A percentile compares a stretch with the other conserved stretches of the same genome.
phyloP scores from a whole-genome alignment of 805 yeast species.

The Wickerhamiella occidentalis region DNA sequence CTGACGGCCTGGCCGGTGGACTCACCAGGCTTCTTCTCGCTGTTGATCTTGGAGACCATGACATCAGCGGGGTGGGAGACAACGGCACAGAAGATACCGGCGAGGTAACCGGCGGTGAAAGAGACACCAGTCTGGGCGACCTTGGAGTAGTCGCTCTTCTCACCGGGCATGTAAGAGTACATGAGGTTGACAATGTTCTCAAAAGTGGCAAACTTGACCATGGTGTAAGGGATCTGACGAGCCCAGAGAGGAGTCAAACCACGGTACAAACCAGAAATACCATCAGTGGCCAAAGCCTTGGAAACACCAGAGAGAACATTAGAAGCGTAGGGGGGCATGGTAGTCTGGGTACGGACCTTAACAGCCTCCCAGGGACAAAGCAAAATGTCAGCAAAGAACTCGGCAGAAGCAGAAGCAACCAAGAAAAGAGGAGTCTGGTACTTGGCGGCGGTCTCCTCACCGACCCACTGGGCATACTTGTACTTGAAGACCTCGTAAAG shows the following conservation, averaged over 20 bases:
- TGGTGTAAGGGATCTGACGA: conserved; percentile 96
- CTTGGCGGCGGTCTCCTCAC: conserved; percentile 45
- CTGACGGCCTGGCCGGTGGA: conserved; percentile 50
- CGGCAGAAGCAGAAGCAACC: conserved; percentile 87
- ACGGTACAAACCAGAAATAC: conserved; percentile 65
- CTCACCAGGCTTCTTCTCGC: conserved; percentile 55
- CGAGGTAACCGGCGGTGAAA: conserved; percentile 90
- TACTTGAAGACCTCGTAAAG: conserved; percentile 85
- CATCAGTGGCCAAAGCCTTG: conserved; percentile 55
- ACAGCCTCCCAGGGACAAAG: conserved; percentile 93
- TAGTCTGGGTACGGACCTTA: conserved; percentile 87
- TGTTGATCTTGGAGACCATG: conserved; percentile 86
- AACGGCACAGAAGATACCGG: conserved; percentile 92
- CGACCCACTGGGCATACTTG: conserved; percentile 54
- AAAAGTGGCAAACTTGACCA: conserved; percentile 92
- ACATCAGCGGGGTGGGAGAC: conserved; percentile 99
- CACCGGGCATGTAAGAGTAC: conserved; percentile 59
- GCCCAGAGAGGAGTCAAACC: conserved; percentile 90
- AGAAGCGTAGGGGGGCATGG: conserved; percentile 71
- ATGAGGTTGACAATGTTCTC: conserved; percentile 80
- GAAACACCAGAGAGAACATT: conserved; percentile 54
- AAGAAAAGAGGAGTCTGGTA: conserved; percentile 65
- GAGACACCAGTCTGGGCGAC: conserved; percentile 87
- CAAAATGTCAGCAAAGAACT: conserved; percentile 78
- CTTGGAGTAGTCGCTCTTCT: conserved; percentile 56